Conservation (phyloP, 1,139 yeast genomes). For the Sugiyamaella pinicola region DNA sequence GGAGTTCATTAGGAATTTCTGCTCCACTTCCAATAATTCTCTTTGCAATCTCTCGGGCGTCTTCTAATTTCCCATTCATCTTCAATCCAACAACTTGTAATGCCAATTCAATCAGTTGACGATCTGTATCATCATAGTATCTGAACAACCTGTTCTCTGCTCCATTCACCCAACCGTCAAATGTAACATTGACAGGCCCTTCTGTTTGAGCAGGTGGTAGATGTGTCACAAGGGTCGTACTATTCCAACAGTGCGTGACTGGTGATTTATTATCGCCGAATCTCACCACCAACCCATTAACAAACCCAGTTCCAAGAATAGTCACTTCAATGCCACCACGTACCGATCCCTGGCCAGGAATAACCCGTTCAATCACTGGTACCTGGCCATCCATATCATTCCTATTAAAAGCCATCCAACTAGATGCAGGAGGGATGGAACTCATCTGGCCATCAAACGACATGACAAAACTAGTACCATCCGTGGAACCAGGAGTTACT, state of each 20-base stretch:
- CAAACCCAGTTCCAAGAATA: slow-evolving; percentile 77
- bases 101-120: slow-evolving; percentile 85
- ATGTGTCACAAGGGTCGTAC: slow-evolving; percentile 82
- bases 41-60: slow-evolving; percentile 84
- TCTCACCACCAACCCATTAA: slow-evolving; percentile 74
- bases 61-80: slow-evolving; percentile 89
- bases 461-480: slow-evolving; percentile 12
- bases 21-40: slow-evolving; percentile 55
- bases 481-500: slow-evolving; percentile 11
- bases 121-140: slow-evolving; percentile 88
- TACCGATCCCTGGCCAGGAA: slow-evolving; percentile 90
- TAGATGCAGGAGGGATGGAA: slow-evolving; percentile 6
- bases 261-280: slow-evolving; percentile 82
- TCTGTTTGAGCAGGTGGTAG: slow-evolving; percentile 84
- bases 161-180: slow-evolving; percentile 47
- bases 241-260: slow-evolving; percentile 93
- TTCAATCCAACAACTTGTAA: slow-evolving; percentile 88
- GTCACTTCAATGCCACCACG: slow-evolving; percentile 95
- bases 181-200: slow-evolving; percentile 85
- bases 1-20: neutral
- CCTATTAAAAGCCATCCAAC: slow-evolving; percentile 16
- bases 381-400: slow-evolving; percentile 28
- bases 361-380: slow-evolving; percentile 75
- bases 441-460: neutral
- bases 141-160: slow-evolving; percentile 64